phyloP scores from a whole-genome alignment of 2,329 filamentous ascomycete species.

The Penicillium sp. region DNA sequence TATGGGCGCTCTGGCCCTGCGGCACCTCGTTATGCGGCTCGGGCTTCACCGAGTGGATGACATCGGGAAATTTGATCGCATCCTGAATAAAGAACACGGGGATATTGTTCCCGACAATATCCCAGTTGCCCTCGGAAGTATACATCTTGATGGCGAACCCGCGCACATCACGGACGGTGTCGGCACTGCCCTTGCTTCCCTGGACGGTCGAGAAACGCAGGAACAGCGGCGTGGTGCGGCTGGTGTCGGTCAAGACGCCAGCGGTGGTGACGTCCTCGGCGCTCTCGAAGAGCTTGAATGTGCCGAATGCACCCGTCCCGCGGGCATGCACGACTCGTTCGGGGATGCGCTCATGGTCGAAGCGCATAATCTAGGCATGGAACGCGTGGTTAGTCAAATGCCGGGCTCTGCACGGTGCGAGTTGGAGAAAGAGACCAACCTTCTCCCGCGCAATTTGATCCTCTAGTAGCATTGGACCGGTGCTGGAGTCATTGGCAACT shows the following conservation, averaged over 20 bases:
- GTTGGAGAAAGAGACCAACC: slow-evolving; percentile 42
- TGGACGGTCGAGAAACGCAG: slow-evolving; percentile 75
- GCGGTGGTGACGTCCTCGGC: slow-evolving; percentile 62
- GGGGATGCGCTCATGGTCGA: slow-evolving; percentile 64
- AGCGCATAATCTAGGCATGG: slow-evolving; percentile 58
- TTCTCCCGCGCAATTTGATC: slow-evolving; percentile 72
- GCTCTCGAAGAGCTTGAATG: slow-evolving; percentile 64
- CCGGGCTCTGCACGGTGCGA: too few species aligned
- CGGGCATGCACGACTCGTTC: slow-evolving; percentile 61
- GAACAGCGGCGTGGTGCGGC: slow-evolving; percentile 63
- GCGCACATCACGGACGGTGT: slow-evolving; percentile 78
- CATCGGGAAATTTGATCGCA: slow-evolving; percentile 42
- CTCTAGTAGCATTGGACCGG: slow-evolving; percentile 67
- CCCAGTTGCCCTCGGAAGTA: slow-evolving; percentile 72
- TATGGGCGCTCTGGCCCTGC: slow-evolving; percentile 49
- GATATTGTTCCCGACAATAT: slow-evolving; percentile 44
- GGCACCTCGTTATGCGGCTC: slow-evolving; percentile 44
- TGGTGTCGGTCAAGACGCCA: slow-evolving; percentile 65
- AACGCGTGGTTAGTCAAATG: too few species aligned
- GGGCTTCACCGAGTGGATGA: slow-evolving; percentile 43
- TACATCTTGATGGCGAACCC: slow-evolving; percentile 79
- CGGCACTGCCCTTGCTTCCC: slow-evolving; percentile 70
- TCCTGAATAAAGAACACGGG: slow-evolving; percentile 46
- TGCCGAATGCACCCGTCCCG: slow-evolving; percentile 63
- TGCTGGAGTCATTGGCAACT: slow-evolving; percentile 59